These are phyloP conservation scores for Fennellomyces sp. DNA, from an alignment of 371 early-diverging fungal species.

Conservation along the genomic window DNA sequence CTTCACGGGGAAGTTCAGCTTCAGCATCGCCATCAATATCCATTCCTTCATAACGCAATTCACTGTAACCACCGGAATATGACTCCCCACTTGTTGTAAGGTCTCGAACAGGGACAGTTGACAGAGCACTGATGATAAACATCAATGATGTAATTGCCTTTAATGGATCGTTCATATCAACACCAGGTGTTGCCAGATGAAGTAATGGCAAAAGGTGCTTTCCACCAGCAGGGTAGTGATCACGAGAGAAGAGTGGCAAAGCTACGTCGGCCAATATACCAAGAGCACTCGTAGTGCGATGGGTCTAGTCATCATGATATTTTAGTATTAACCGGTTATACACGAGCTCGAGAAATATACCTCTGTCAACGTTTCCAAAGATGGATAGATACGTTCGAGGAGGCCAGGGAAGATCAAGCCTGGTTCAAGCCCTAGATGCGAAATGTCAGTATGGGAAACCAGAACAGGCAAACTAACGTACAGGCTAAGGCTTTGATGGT, in stretches of 20 bases:
- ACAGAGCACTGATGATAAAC: slow-evolving; percentile 72
- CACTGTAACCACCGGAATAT: slow-evolving; percentile 22
- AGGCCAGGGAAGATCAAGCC: slow-evolving; percentile 78
- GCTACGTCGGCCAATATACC: slow-evolving; percentile 69
- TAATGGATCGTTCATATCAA: slow-evolving; percentile 88
- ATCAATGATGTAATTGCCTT: slow-evolving; percentile 77
- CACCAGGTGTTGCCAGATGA: slow-evolving; percentile 81
- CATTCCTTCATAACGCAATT: slow-evolving; percentile 51
- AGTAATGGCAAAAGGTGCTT: slow-evolving; percentile 78
- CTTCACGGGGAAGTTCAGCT: slow-evolving; percentile 31
- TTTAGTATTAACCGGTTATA: neutral
- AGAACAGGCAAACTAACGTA: slow-evolving; percentile 10
- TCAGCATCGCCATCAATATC: slow-evolving; percentile 52
- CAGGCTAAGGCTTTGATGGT: slow-evolving; percentile 75
- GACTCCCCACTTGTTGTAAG: slow-evolving; percentile 35
- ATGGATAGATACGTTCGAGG: slow-evolving; percentile 82
- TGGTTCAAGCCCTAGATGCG: slow-evolving; percentile 74
- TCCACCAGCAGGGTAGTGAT: slow-evolving; percentile 84
- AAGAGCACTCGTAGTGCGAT: slow-evolving; percentile 84
- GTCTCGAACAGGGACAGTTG: slow-evolving; percentile 71
- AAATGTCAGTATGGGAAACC: neutral
- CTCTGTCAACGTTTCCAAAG: slow-evolving; percentile 86
- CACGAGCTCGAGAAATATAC: slow-evolving; percentile 25
- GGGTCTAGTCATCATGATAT: slow-evolving; percentile 51
- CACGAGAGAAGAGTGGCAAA: slow-evolving; percentile 69